Evolutionary conservation across 257 asterid species (phyloP), one percentile per base, ranked within the genome.

Genomic region (Plectranthus barbatus): DNA sequence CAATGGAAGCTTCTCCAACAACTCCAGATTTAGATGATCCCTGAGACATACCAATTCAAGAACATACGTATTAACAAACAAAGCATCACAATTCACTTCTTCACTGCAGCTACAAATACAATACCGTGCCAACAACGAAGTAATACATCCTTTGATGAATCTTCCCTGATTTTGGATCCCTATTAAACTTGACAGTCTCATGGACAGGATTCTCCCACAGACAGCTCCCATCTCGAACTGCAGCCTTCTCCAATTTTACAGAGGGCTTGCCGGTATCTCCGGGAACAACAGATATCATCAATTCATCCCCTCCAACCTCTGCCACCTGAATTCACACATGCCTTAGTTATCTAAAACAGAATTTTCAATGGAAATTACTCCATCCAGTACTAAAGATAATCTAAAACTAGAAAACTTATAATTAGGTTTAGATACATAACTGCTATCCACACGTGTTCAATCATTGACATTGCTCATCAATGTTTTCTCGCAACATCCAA

Each of bases 261-360:
- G 88, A 68, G 11, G 94, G 81, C 76, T 84, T 93, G 44, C 96
- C 96, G 52, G 77, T 72, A 72, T 93, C 96, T 24, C 92, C 78
- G 13, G 97, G 96, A 67, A 87, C 84, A 52, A 93, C 72, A 46
- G 95, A 90, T 33, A 93, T 55, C 72, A 79, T 74, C 80, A 85
- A 79, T 70, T 85, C 84, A 72, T 87, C 88, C 24, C 74, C 84
- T 59, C 74, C 86, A 42, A 72, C 71, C 56, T 70, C 69, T 65
- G 94, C 45, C 52, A 87, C 74, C 97, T 90, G 64, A 31, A 59
- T 13, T 42, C 57, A 26, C 15, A 34, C 7, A 48, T 18, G 4
- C 7, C 21, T n/a, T 41, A 55, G 5, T 2, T 1, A 52, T 53
- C 13, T 56, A 15, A 41, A 41, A 40, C 46, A 40, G 46, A 40